Percentiles rank a stretch among this genome's conserved stretches.
Evolutionary conservation across 345 rosid genomes (phyloP).

Genomic region (Acer campestre): DNA sequence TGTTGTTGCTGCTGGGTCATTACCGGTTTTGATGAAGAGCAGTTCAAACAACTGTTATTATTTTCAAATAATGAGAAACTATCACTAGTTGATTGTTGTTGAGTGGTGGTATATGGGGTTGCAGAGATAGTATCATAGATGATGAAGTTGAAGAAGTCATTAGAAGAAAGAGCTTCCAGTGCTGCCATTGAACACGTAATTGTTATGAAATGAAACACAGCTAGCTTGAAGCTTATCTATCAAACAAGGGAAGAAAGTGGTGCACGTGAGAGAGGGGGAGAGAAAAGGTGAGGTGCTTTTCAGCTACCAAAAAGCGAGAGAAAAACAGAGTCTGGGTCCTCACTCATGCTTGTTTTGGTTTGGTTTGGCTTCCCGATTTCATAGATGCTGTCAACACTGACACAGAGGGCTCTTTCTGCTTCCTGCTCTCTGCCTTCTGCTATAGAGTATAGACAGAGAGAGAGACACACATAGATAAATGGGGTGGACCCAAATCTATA

Average conservation of each 20-base stretch:
- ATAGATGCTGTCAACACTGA: conserved; percentile 29
- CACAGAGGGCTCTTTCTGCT: conserved; percentile 5
- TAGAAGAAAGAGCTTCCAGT: conserved; percentile 67
- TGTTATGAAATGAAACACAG: neutral
- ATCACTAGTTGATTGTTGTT: conserved; percentile 23
- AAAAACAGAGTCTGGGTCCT: conserved; percentile 11
- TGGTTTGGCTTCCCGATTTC: conserved; percentile 30
- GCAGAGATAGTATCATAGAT: conserved; percentile 69
- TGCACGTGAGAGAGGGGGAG: conserved; percentile 50
- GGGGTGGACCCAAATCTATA: conserved; percentile 51
- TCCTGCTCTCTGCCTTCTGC: neutral
- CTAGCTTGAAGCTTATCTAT: neutral
- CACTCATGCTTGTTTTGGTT: conserved; percentile 12
- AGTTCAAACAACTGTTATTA: conserved; percentile 16
- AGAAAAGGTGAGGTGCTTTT: conserved; percentile 31
- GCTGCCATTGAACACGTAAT: conserved; percentile 41
- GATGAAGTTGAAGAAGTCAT: conserved; percentile 61
- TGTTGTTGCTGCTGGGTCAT: conserved; percentile 14
- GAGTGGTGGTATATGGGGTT: conserved; percentile 42
- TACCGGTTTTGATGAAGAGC: conserved; percentile 14
- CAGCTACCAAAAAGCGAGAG: conserved; percentile 24
- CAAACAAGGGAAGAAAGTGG: conserved; percentile 7
- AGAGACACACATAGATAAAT: neutral
- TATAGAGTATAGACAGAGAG: neutral
- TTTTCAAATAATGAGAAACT: conserved; percentile 24